phyloP scores from a whole-genome alignment of 129 eudicot species.

The Artemisia tridentata region DNA sequence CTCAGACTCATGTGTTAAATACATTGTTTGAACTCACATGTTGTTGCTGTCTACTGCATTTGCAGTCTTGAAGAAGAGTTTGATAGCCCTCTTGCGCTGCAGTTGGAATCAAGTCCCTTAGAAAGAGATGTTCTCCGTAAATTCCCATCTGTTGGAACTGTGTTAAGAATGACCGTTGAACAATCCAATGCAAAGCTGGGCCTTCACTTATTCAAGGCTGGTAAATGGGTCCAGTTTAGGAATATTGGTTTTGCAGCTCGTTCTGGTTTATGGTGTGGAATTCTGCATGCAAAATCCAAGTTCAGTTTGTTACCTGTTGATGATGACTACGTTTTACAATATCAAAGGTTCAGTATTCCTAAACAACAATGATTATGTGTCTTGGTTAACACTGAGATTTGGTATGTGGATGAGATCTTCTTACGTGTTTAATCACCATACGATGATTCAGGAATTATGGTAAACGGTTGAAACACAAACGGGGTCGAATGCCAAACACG shows the following conservation, averaged over 20 bases:
- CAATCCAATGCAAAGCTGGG: slow-evolving; percentile 48
- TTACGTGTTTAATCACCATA: slow-evolving; percentile 1
- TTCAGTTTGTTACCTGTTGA: slow-evolving; percentile 59
- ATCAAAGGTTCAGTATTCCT: slow-evolving; percentile 51
- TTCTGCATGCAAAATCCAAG: slow-evolving; percentile 52
- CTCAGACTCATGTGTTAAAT: slow-evolving; percentile 14
- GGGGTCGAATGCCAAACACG: slow-evolving; percentile 58
- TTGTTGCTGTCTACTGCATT: slow-evolving; percentile 12
- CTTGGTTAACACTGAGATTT: neutral
- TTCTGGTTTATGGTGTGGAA: slow-evolving; percentile 66
- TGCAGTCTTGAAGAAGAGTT: slow-evolving; percentile 65
- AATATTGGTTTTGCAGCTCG: slow-evolving; percentile 45
- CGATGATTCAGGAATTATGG: slow-evolving; percentile 42
- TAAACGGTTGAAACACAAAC: slow-evolving; percentile 50
- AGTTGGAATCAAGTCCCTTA: slow-evolving; percentile 49
- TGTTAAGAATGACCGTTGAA: slow-evolving; percentile 51
- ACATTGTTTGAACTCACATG: slow-evolving; percentile 7
- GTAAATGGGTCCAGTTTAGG: slow-evolving; percentile 68
- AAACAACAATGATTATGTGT: neutral
- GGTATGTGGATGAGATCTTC: slow-evolving; percentile 1
- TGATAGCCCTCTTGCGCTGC: slow-evolving; percentile 59
- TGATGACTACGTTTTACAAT: slow-evolving; percentile 39
- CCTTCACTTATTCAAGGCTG: slow-evolving; percentile 44
- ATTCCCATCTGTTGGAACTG: slow-evolving; percentile 77
- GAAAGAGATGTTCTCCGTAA: slow-evolving; percentile 57